Percentiles rank a stretch among this genome's conserved stretches.
Evolutionary conservation across 768 basidiomycete species (phyloP).

Genomic region (Dictyophora rubrovolvata): DNA sequence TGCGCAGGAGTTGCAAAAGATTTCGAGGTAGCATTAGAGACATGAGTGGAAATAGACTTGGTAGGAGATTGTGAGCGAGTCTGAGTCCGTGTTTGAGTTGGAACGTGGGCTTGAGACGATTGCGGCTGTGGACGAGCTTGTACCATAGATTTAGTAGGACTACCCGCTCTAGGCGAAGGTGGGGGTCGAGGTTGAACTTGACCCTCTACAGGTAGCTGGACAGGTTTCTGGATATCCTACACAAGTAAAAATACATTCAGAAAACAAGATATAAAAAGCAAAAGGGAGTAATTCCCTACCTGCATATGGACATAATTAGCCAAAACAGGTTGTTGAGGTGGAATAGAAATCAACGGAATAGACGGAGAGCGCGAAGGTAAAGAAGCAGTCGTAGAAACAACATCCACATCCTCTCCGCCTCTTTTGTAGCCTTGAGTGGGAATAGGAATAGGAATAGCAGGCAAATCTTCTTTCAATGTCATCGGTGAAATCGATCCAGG

Average conservation of each 20-base stretch:
- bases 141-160: neutral
- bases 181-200: neutral
- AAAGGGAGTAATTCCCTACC: neutral
- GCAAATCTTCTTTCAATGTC: neutral
- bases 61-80: no score
- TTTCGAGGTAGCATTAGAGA: neutral
- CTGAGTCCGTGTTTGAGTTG: neutral
- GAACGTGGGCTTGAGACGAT: neutral
- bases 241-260: neutral
- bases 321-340: neutral
- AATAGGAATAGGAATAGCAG: neutral
- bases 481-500: neutral
- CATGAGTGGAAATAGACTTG: neutral
- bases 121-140: neutral
- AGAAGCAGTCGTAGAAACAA: neutral
- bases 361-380: neutral
- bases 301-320: neutral
- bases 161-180: neutral
- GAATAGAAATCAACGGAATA: neutral
- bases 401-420: neutral
- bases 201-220: neutral
- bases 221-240: neutral
- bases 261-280: neutral
- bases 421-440: no score
- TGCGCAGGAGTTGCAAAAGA: neutral